phyloP scores from a whole-genome alignment of 768 basidiomycete species.

The Tylopilus sp. region DNA sequence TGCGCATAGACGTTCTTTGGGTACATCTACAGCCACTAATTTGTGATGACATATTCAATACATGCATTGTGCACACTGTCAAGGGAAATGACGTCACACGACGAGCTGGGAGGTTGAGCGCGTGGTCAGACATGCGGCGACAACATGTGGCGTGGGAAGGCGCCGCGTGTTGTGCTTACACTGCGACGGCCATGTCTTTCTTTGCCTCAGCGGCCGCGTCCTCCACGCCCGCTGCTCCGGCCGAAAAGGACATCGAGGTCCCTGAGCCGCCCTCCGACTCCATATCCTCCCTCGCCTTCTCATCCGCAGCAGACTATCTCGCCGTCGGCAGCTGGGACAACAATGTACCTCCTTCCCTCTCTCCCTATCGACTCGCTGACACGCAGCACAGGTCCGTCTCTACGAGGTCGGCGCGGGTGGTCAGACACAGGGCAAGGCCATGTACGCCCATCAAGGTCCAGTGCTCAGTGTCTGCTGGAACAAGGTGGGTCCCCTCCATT shows the following conservation, averaged over 20 bases:
- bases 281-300: slow-evolving; percentile 82
- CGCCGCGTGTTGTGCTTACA: neutral
- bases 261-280: slow-evolving; percentile 81
- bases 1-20: slow-evolving; percentile 8
- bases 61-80: neutral
- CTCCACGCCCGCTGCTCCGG: slow-evolving; percentile 35
- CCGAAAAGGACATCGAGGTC: slow-evolving; percentile 80
- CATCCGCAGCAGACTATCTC: slow-evolving; percentile 80
- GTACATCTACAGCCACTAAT: slow-evolving; percentile 23
- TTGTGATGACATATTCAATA: slow-evolving; percentile 6
- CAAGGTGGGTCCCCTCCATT: slow-evolving; percentile 47
- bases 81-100: too few species aligned
- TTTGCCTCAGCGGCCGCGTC: slow-evolving; percentile 33
- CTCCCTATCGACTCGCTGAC: slow-evolving; percentile 4
- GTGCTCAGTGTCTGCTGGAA: slow-evolving; percentile 90
- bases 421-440: slow-evolving; percentile 83
- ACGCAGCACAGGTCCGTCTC: slow-evolving; percentile 66
- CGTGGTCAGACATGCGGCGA: too few species aligned
- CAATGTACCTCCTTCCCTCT: slow-evolving; percentile 49
- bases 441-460: slow-evolving; percentile 88
- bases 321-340: slow-evolving; percentile 96
- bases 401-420: slow-evolving; percentile 85
- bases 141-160: slow-evolving; percentile 22
- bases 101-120: too few species aligned
- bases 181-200: slow-evolving; percentile 38